Evolutionary conservation across 2,329 filamentous ascomycete genomes (phyloP).

Genomic region (Botrytis cinerea): DNA sequence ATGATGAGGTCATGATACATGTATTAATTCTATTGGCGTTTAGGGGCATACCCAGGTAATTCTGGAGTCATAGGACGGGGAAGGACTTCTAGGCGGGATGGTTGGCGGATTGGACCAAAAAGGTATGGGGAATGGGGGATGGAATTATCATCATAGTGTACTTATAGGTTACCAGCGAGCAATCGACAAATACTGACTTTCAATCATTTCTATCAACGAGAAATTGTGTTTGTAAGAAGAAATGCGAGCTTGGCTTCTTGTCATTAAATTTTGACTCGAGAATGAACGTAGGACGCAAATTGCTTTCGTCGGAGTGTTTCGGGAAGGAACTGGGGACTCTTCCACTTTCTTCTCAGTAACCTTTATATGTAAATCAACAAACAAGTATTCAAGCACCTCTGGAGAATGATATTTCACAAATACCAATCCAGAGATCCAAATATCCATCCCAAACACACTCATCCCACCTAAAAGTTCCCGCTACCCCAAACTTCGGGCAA

Average conservation of each 20-base stretch:
- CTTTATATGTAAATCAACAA: background rate
- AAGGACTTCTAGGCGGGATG: slow-evolving; percentile 27
- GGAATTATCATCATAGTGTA: slow-evolving; percentile 19
- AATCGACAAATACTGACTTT: slow-evolving; percentile 17
- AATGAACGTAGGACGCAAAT: background rate
- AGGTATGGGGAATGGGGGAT: slow-evolving; percentile 14
- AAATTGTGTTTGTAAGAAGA: background rate
- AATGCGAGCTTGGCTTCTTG: background rate
- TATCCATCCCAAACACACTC: background rate
- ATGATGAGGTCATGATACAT: slow-evolving; percentile 28
- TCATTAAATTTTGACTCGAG: background rate
- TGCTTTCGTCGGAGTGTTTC: background rate
- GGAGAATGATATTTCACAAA: background rate
- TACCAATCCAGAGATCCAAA: background rate
- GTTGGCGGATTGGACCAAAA: slow-evolving; percentile 1
- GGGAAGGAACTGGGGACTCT: background rate
- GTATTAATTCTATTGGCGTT: slow-evolving; percentile 36
- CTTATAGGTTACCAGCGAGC: slow-evolving; percentile 21
- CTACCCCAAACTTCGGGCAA: slow-evolving; percentile 5
- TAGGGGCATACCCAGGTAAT: slow-evolving; percentile 22
- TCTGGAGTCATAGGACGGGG: slow-evolving; percentile 12
- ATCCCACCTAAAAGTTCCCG: background rate
- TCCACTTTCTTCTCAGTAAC: background rate
- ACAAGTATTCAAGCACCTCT: too few species aligned
- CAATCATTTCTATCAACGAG: background rate